A percentile compares a stretch with the other conserved stretches of the same genome.
Evolutionary conservation across 345 rosid species (phyloP).

Genomic region (Gossypioides kirkii): DNA sequence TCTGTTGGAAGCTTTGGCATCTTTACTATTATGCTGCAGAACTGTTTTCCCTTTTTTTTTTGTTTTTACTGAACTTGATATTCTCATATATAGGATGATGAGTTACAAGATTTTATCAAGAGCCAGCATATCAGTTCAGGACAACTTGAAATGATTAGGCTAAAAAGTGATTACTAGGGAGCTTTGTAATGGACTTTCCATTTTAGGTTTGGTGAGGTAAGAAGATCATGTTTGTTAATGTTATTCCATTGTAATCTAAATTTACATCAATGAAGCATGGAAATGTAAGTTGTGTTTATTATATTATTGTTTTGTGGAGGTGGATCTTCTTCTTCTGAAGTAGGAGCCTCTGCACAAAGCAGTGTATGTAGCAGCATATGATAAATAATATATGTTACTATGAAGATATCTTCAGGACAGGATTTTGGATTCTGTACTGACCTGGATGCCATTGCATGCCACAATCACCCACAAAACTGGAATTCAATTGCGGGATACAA

Average conservation of each 20-base stretch:
- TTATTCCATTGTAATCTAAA: neutral
- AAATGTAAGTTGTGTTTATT: neutral
- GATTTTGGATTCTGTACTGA: too few species aligned
- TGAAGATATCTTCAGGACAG: too few species aligned
- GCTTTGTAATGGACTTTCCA: too few species aligned
- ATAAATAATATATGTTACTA: too few species aligned
- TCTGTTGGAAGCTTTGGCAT: neutral
- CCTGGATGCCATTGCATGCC: too few species aligned
- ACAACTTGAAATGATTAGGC: constrained; percentile 37
- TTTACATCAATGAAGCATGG: neutral
- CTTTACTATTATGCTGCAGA: neutral
- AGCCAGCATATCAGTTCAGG: constrained; percentile 61
- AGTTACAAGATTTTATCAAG: constrained; percentile 86
- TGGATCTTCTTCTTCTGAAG: neutral
- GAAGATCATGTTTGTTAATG: neutral
- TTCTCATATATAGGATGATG: constrained; percentile 61
- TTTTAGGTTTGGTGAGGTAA: constrained; percentile 5
- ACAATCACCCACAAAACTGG: too few species aligned
- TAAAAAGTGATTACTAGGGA: constrained; percentile 13
- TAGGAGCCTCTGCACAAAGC: too few species aligned
- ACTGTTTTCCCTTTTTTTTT: neutral
- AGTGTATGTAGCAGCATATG: too few species aligned
- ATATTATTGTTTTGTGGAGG: neutral
- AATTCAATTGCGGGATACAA: too few species aligned
- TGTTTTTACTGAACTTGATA: neutral